phyloP scores from a whole-genome alignment of 1,139 yeast genomes.

The Yamadazyma siamensis region DNA sequence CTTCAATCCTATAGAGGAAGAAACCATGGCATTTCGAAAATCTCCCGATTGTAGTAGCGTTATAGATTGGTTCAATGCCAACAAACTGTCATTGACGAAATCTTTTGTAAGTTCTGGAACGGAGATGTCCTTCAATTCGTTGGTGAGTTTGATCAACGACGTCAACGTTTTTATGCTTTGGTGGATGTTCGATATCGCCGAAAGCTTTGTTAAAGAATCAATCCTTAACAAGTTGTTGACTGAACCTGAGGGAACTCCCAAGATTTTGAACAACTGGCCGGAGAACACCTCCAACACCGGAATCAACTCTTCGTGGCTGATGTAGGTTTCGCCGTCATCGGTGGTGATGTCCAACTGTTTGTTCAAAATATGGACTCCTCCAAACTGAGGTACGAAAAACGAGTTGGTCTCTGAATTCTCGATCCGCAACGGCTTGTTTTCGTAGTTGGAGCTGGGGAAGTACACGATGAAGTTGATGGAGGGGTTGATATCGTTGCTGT shows the following conservation, averaged over 20 bases:
- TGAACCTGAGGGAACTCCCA: conserved; percentile 51
- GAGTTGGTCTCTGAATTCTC: conserved; percentile 56
- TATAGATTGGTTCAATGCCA: conserved; percentile 31
- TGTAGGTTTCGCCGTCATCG: conserved; percentile 17
- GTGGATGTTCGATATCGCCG: conserved; percentile 51
- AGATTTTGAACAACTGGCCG: conserved; percentile 65
- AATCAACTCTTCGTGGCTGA: conserved; percentile 46
- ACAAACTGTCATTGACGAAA: conserved; percentile 43
- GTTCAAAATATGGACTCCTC: conserved; percentile 59
- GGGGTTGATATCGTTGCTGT: conserved; percentile 54
- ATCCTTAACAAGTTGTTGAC: conserved; percentile 57
- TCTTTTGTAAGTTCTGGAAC: conserved; percentile 65
- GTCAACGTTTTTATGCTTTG: conserved; percentile 55
- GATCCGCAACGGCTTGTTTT: conserved; percentile 42
- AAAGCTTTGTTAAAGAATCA: conserved; percentile 62
- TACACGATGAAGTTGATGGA: conserved; percentile 68
- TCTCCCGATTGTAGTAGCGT: conserved; percentile 21
- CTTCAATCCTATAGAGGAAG: conserved; percentile 54
- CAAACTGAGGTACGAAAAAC: conserved; percentile 90
- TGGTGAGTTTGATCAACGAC: conserved; percentile 66
- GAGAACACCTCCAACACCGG: conserved; percentile 69
- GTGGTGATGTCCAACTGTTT: conserved; percentile 26
- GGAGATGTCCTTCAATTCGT: conserved; percentile 72
- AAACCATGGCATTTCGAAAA: conserved; percentile 47
- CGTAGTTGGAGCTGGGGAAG: conserved; percentile 47